phyloP scores from a whole-genome alignment of 345 rosid species.

The Lumnitzera littorea region DNA sequence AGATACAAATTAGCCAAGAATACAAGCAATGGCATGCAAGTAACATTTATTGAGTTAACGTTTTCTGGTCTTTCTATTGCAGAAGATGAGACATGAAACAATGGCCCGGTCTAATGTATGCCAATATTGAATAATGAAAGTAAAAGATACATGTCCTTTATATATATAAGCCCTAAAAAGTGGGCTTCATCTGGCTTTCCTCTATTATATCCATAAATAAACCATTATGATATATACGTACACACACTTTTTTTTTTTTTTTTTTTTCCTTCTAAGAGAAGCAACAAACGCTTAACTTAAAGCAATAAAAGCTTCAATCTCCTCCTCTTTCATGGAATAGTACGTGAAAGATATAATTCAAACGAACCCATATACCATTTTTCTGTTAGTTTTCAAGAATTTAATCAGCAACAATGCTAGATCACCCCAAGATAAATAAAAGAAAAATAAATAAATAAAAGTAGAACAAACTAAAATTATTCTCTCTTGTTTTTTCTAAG shows the following conservation, averaged over 20 bases:
- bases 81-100: neutral
- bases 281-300: neutral
- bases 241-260: neutral
- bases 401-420: slow-evolving; percentile 7
- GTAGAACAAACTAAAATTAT: slow-evolving; percentile 16
- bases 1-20: no score
- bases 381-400: slow-evolving; percentile 15
- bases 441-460: slow-evolving; percentile 7
- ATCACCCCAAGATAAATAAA: slow-evolving; percentile 3
- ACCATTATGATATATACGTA: neutral
- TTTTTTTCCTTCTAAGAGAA: neutral
- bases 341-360: neutral
- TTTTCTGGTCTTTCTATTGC: no score
- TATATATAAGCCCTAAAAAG: slow-evolving; percentile 2
- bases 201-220: neutral
- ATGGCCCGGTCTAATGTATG: no score
- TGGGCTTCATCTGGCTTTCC: neutral
- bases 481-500: slow-evolving; percentile 10
- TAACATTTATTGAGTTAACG: no score
- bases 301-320: slow-evolving; percentile 4
- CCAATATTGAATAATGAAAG: neutral
- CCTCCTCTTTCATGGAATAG: slow-evolving; percentile 1
- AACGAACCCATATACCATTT: slow-evolving; percentile 6
- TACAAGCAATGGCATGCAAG: no score
- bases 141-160: neutral